A percentile compares a stretch with the other conserved stretches of the same genome.
Evolutionary conservation across 108 stramenopile genomes (phyloP).

Genomic region (Schizochytrium sp.): DNA sequence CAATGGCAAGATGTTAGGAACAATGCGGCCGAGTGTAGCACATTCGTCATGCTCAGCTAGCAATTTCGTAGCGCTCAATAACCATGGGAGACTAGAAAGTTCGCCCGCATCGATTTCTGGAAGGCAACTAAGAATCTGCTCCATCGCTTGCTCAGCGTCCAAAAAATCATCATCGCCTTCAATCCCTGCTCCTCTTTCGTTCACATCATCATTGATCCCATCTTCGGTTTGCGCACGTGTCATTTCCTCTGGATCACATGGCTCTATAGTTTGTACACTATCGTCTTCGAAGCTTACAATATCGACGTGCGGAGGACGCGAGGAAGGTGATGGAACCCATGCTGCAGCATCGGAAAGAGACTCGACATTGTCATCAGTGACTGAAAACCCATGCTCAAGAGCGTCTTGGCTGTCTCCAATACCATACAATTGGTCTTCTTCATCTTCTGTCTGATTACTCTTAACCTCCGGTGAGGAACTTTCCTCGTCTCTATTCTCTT

Average conservation of each 20-base stretch:
- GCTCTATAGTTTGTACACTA: not conserved
- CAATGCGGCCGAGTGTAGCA: not conserved
- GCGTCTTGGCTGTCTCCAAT: too few species aligned
- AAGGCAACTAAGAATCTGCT: conserved; percentile 30
- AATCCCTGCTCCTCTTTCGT: not conserved
- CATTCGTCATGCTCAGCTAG: conserved; percentile 51
- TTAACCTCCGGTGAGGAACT: too few species aligned
- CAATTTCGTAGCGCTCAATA: not conserved
- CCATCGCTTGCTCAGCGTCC: conserved; percentile 39
- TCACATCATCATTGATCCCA: not conserved
- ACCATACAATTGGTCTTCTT: too few species aligned
- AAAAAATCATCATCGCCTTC: conserved; percentile 4
- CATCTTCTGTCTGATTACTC: too few species aligned
- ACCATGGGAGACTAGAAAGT: conserved; percentile 44
- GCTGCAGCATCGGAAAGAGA: too few species aligned
- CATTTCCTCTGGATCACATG: not conserved
- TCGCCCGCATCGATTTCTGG: conserved; percentile 53
- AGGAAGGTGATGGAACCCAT: too few species aligned
- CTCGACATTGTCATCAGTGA: too few species aligned
- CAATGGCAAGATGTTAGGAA: not conserved
- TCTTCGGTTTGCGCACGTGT: not conserved
- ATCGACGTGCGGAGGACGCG: not conserved
- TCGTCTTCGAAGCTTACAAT: not conserved
- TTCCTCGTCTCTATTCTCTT: too few species aligned
- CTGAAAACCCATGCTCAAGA: too few species aligned